These are phyloP conservation scores for Babesia ovata DNA, from an alignment of 169 alveolate genomes.

Conservation along the genomic window DNA sequence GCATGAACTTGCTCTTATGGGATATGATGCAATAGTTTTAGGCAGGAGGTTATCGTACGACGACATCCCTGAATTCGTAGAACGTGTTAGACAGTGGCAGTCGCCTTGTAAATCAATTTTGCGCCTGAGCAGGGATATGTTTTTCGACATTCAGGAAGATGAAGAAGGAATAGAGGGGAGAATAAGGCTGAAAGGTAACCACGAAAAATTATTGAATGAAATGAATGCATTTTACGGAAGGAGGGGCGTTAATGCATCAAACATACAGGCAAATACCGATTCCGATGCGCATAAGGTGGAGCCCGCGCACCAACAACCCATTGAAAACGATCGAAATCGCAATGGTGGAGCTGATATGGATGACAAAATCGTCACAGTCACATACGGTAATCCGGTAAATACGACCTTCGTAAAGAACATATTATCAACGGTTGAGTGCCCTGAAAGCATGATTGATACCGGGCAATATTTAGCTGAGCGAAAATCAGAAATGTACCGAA, in stretches of 20 bases:
- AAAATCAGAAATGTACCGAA: constrained; percentile 15
- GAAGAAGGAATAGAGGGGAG: background rate
- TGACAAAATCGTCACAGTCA: constrained; percentile 34
- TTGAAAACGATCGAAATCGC: background rate
- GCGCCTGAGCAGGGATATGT: constrained; percentile 50
- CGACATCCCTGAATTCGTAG: constrained; percentile 70
- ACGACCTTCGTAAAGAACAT: constrained; percentile 35
- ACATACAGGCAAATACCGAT: background rate
- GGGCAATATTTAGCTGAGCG: background rate
- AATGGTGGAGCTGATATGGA: background rate
- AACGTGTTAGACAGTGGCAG: constrained; percentile 65
- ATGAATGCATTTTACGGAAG: constrained; percentile 49
- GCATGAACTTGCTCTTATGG: constrained; percentile 73
- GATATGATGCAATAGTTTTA: constrained; percentile 77
- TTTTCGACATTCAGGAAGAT: constrained; percentile 15
- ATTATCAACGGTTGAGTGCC: constrained; percentile 42
- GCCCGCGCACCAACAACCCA: background rate
- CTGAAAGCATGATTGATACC: constrained; percentile 28
- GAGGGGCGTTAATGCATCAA: constrained; percentile 13
- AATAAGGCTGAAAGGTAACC: constrained; percentile 33
- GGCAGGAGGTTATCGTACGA: constrained; percentile 69
- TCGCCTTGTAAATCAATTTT: constrained; percentile 69
- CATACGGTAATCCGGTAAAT: constrained; percentile 42
- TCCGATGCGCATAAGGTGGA: too few species aligned
- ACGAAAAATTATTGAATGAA: constrained; percentile 31